Base-by-base conservation (phyloP, 306 rosid genomes). In the Malus fusca region DNA sequence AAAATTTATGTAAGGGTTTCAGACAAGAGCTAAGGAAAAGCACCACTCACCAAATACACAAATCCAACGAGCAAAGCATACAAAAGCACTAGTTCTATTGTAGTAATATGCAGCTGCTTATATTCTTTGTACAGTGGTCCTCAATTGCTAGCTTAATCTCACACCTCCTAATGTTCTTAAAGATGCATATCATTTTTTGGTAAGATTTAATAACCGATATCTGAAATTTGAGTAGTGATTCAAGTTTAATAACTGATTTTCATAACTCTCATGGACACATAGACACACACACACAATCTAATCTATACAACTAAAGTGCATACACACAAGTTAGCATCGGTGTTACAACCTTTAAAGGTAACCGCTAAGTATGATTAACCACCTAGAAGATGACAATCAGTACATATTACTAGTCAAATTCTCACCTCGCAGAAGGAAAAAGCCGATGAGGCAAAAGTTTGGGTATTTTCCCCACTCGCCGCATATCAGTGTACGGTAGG, bases 351-450 rank as follows among this genome's bases (percentile, higher is more conserved):
- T 74, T 26, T 42, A 42, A 14, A 28, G 21, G 43, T 4, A 1
- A 7, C 40, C 5, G 18, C 14, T 15, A 51, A 31, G 37, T 31
- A 46, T 37, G 37, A 33, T 79, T 23, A 71, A 68, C 53, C 64
- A 31, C 7, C 48, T 18, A 19, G 15, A 31, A 55, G 42, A 28
- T 46, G 12, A 26, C 22, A 37, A 52, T 48, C 56, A 6, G 23
- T 43, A 22, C 37, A 30, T 66, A 67, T 26, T 68, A 66, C 35
- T 56, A 69, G 76, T 73, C 72, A 33, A 21, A 58, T 72, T 80
- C 90, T 90, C 83, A 95, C 97, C 98, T 92, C 19, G 98, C 97
- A 74, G 89, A 86, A 55, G 98, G 98, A 75, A 95, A 95, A 83
- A 95, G 97, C 56, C 97, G 88, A 82, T 95, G 98, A 3, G 98